Conservation (phyloP, 441 rosid species). For the Capsella rubella region DNA sequence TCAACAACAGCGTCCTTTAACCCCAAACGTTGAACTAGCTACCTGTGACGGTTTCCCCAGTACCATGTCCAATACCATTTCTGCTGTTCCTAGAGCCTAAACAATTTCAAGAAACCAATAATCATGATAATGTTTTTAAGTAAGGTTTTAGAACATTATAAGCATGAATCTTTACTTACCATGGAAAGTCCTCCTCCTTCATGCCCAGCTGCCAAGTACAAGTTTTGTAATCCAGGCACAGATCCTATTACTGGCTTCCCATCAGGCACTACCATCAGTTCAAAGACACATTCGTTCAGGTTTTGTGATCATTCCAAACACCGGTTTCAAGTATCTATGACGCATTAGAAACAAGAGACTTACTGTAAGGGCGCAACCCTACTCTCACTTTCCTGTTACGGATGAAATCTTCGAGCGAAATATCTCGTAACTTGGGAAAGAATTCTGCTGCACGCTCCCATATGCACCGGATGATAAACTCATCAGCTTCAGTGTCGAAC, state of each 20-base stretch:
- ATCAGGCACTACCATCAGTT: slow-evolving; percentile 75
- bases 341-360: slow-evolving; percentile 42
- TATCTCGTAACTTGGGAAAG: slow-evolving; percentile 73
- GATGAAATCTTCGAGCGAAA: slow-evolving; percentile 53
- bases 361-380: slow-evolving; percentile 94
- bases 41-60: slow-evolving; percentile 60
- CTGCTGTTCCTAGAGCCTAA: slow-evolving; percentile 94
- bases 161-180: slow-evolving; percentile 53
- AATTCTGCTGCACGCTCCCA: slow-evolving; percentile 81
- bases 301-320: background rate
- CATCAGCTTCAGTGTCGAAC: slow-evolving; percentile 70
- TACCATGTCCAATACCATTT: slow-evolving; percentile 84
- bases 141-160: background rate
- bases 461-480: slow-evolving; percentile 60
- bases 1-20: slow-evolving; percentile 50
- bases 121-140: slow-evolving; percentile 7
- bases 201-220: slow-evolving; percentile 86
- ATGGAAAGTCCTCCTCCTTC: slow-evolving; percentile 91
- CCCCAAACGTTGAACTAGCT: slow-evolving; percentile 59
- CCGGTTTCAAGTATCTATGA: slow-evolving; percentile 2
- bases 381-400: slow-evolving; percentile 76
- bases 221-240: slow-evolving; percentile 71
- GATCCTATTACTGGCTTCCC: slow-evolving; percentile 86
- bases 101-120: slow-evolving; percentile 23
- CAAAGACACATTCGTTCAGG: slow-evolving; percentile 18